Evolutionary conservation across 2,329 filamentous ascomycete genomes (phyloP).

Genomic region (Davidsoniella neocaledoniae): DNA sequence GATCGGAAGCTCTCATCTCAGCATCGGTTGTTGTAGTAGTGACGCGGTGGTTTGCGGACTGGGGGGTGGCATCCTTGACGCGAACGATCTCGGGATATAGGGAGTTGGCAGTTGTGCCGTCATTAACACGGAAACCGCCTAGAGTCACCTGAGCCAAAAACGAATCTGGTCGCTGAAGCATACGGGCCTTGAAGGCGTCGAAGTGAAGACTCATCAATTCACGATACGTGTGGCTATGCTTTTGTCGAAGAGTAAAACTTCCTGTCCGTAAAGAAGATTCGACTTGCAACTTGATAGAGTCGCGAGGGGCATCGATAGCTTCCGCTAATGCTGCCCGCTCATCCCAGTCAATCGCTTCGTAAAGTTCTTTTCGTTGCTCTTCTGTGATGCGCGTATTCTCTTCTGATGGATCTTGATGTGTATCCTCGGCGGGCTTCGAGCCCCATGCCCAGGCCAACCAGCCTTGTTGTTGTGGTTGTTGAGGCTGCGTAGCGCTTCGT

Average conservation of each 20-base stretch:
- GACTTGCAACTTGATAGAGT: slow-evolving; percentile 82
- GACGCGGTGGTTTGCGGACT: neutral
- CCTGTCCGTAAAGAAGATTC: slow-evolving; percentile 88
- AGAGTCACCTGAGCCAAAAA: slow-evolving; percentile 77
- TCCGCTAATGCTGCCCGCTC: slow-evolving; percentile 84
- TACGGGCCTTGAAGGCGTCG: slow-evolving; percentile 82
- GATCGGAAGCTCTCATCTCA: slow-evolving; percentile 30
- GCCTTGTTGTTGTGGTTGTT: slow-evolving; percentile 52
- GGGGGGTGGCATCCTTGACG: slow-evolving; percentile 65
- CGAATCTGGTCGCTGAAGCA: slow-evolving; percentile 79
- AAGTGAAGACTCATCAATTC: slow-evolving; percentile 88
- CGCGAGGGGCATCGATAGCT: slow-evolving; percentile 73
- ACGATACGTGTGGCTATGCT: slow-evolving; percentile 45
- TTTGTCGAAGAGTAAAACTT: slow-evolving; percentile 84
- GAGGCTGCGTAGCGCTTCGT: slow-evolving; percentile 47
- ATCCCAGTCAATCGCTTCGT: slow-evolving; percentile 95
- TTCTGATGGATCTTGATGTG: slow-evolving; percentile 29
- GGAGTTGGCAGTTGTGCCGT: slow-evolving; percentile 83
- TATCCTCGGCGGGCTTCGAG: slow-evolving; percentile 41
- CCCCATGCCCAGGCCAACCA: slow-evolving; percentile 94
- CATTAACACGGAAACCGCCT: slow-evolving; percentile 83
- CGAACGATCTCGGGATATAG: slow-evolving; percentile 89
- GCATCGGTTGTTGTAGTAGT: neutral
- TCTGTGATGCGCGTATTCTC: slow-evolving; percentile 84
- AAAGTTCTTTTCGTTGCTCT: slow-evolving; percentile 88